Percentiles rank a stretch among this genome's conserved stretches.
Evolutionary conservation across 2,329 filamentous ascomycete genomes (phyloP).

Genomic region (Colletotrichum sp.): DNA sequence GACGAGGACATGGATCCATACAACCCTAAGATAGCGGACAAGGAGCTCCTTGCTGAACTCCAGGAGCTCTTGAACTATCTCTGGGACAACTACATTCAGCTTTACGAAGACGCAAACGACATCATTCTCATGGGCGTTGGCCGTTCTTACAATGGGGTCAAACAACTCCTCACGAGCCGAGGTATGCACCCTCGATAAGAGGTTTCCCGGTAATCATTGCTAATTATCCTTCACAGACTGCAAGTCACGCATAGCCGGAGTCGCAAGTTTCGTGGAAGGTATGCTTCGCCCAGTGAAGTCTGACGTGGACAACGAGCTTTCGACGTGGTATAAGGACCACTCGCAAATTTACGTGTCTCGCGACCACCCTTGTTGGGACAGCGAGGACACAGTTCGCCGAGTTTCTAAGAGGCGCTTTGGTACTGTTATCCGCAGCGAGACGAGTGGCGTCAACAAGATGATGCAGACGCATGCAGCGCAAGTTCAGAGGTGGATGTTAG

Average conservation of each 20-base stretch:
- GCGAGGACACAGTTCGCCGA: slow-evolving; percentile 63
- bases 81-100: slow-evolving; percentile 97
- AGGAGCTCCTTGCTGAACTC: slow-evolving; percentile 61
- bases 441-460: slow-evolving; percentile 58
- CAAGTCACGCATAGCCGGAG: slow-evolving; percentile 70
- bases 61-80: slow-evolving; percentile 83
- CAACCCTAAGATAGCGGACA: slow-evolving; percentile 49
- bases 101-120: slow-evolving; percentile 71
- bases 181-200: slow-evolving; percentile 51
- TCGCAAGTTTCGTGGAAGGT: slow-evolving; percentile 83
- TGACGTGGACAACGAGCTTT: slow-evolving; percentile 75
- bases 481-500: slow-evolving; percentile 56
- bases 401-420: slow-evolving; percentile 67
- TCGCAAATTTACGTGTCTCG: slow-evolving; percentile 80
- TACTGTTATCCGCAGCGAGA: slow-evolving; percentile 57
- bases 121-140: slow-evolving; percentile 89
- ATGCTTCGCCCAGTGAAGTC: slow-evolving; percentile 79
- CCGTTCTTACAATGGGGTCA: slow-evolving; percentile 84
- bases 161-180: slow-evolving; percentile 79
- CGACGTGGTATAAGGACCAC: slow-evolving; percentile 83
- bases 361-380: slow-evolving; percentile 78
- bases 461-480: slow-evolving; percentile 60
- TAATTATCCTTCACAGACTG: slow-evolving; percentile 52
- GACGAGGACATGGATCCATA: slow-evolving; percentile 60
- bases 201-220: background rate